Evolutionary conservation across 495 filamentous ascomycete genomes (phyloP), one percentile per base, ranked within the genome.

Genomic region (Annulohypoxylon stygium): DNA sequence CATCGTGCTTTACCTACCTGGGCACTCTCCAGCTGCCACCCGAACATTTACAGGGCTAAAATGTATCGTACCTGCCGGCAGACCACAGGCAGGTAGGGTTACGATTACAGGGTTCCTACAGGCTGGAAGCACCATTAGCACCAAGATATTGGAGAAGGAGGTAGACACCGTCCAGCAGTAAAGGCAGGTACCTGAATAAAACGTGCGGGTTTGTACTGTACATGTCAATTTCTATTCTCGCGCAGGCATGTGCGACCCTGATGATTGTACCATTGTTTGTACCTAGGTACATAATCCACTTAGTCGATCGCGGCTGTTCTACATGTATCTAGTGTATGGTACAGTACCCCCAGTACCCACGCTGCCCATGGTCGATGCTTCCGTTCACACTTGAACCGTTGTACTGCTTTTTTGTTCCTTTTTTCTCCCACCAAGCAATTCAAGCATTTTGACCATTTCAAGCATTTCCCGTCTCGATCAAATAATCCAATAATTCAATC

Each of bases 381-480:
- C 67, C 62, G 61, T 66, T 66, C 62, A 45, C 66, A 47, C 20
- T 33, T 73, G 61, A 55, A 58, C 62, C 43, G 67, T 70, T 30
- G 62, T 67, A 67, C 16, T 67, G 61, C 26, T 63, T 34, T 67
- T 75, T 74, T 70, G 61, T 34, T 70, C 53, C 53, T 48, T 65
- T 75, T 71, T 68, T 12, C 72, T 75, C 67, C 72, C 72, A 75
- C 72, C 59, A 71, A 70, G 71, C 61, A 66, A 53, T 74, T 74
- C 30, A 30, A 30, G 30, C 30, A 30, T 30, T 30, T 30, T 30
- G 30, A 70, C 66, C 61, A 66, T 51, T 74, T 74, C 59, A 71
- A 70, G 71, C 61, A 66, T 51, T 74, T 74, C 66, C 67, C 58
- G 50, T 69, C 62, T 67, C 63, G 65, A 73, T 47, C 41, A 67